Conservation (phyloP, 2,329 filamentous ascomycete species). For the Colletotrichum karsti region DNA sequence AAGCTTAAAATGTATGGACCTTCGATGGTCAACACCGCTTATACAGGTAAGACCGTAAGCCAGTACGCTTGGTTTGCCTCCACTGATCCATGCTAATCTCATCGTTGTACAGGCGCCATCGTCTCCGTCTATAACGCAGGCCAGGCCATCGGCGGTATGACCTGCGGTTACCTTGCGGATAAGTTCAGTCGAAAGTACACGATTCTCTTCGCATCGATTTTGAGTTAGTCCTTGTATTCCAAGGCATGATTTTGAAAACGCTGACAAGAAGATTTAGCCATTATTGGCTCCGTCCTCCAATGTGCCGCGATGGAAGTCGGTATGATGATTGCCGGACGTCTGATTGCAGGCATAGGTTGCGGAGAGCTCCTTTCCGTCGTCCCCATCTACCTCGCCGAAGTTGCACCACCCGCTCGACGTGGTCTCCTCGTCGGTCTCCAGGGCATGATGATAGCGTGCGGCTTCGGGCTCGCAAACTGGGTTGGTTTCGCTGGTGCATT, state of each 20-base stretch:
- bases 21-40: slow-evolving; percentile 33
- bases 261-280: background rate
- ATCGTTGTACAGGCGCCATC: slow-evolving; percentile 33
- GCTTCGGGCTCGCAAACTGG: slow-evolving; percentile 40
- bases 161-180: slow-evolving; percentile 42
- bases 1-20: slow-evolving; percentile 41
- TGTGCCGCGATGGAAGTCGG: slow-evolving; percentile 34
- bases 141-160: slow-evolving; percentile 38
- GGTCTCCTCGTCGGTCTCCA: slow-evolving; percentile 35
- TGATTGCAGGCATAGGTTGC: slow-evolving; percentile 31
- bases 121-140: slow-evolving; percentile 44
- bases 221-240: slow-evolving; percentile 14
- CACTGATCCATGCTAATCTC: background rate
- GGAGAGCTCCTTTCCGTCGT: slow-evolving; percentile 33
- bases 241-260: too few relatives aligned
- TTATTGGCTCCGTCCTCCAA: slow-evolving; percentile 33
- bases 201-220: slow-evolving; percentile 37
- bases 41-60: slow-evolving; percentile 26
- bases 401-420: slow-evolving; percentile 33
- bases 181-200: slow-evolving; percentile 44
- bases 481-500: slow-evolving; percentile 45
- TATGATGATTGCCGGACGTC: slow-evolving; percentile 38
- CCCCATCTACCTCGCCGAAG: slow-evolving; percentile 38
- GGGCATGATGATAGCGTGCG: slow-evolving; percentile 35
- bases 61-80: background rate